These are phyloP conservation scores for Volvariella surrecta DNA, from an alignment of 1,284 basidiomycete species.

Conservation along the genomic window DNA sequence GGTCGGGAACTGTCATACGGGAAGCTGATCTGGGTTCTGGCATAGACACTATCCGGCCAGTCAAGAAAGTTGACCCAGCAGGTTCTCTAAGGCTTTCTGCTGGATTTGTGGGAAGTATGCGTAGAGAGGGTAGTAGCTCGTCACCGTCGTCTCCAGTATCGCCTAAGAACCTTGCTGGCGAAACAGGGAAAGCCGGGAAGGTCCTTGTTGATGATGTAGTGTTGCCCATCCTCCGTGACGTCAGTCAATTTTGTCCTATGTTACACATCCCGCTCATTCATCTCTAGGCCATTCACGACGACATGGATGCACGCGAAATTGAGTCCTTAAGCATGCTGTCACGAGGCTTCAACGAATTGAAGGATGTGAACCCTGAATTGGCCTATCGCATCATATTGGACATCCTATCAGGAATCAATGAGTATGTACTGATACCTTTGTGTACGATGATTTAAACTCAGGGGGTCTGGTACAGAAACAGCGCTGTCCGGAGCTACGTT, in stretches of 20 bases:
- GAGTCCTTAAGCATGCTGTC: constrained; percentile 87
- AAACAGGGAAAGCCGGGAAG: constrained; percentile 58
- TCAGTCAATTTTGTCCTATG: constrained; percentile 18
- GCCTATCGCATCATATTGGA: constrained; percentile 85
- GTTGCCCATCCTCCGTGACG: constrained; percentile 66
- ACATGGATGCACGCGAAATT: constrained; percentile 82
- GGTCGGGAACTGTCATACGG: constrained; percentile 68
- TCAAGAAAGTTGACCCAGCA: constrained; percentile 82
- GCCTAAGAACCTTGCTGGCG: constrained; percentile 42
- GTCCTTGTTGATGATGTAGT: constrained; percentile 76
- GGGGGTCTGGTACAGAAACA: constrained; percentile 41
- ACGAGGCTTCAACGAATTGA: constrained; percentile 81
- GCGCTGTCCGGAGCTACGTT: constrained; percentile 69
- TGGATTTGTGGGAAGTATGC: constrained; percentile 71
- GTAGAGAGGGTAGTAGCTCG: constrained; percentile 43
- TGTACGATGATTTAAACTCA: neutral
- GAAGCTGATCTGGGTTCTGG: constrained; percentile 81
- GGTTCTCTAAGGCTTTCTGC: constrained; percentile 73
- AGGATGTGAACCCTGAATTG: constrained; percentile 72
- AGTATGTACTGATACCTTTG: constrained; percentile 68
- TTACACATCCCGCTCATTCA: constrained; percentile 11
- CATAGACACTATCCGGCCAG: constrained; percentile 83
- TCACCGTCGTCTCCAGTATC: constrained; percentile 38
- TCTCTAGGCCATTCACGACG: constrained; percentile 64
- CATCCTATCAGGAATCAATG: constrained; percentile 84